Evolutionary conservation across 2,329 filamentous ascomycete genomes (phyloP), one percentile per base, ranked within the genome.

Genomic region (Fusarium nanum): DNA sequence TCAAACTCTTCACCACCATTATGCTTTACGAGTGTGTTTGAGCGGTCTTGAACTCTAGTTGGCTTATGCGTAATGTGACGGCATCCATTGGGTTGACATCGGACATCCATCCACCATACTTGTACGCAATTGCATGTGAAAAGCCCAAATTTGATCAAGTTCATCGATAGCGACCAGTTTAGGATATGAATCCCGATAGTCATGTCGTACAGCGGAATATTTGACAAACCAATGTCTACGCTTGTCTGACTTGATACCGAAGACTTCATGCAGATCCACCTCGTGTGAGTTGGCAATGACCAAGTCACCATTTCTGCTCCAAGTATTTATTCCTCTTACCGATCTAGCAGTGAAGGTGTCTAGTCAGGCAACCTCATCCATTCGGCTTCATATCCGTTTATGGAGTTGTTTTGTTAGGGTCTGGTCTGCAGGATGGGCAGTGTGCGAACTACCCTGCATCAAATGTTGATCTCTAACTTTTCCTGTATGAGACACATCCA

Each of bases 361-460:
- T 27, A 16, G 22, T 20, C 23, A 32, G 49, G n/a, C 22, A 42
- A 44, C 22, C 9, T 16, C 14, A 44, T 44, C 22, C 41, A 37
- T 44, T 23, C 20, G 41, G 22, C 41, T 44, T 23, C 41, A 23
- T 11, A 37, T 44, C 41, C 22, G 41, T 16, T 44, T 25, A 23
- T 44, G 23, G n/a, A 47, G 45, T 47, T 47, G 45, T 20, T 27
- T 14, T 7, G 23, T 25, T 25, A 27, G 22, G 45, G 11, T 50
- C 30, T 25, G 14, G 11, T 50, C 30, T 25, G 14, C 30, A 37
- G 18, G 34, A 56, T 54, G 54, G 65, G 49, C 46, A 69, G 50
- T 16, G 56, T 18, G 30, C 28, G 32, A 57, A 45, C 40, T 70
- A 71, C 67, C 68, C 68, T 68, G 46, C 56, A 70, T 45, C 50